These are phyloP conservation scores for Saturnispora sekii DNA, from an alignment of 805 yeast genomes.

Conservation along the genomic window DNA sequence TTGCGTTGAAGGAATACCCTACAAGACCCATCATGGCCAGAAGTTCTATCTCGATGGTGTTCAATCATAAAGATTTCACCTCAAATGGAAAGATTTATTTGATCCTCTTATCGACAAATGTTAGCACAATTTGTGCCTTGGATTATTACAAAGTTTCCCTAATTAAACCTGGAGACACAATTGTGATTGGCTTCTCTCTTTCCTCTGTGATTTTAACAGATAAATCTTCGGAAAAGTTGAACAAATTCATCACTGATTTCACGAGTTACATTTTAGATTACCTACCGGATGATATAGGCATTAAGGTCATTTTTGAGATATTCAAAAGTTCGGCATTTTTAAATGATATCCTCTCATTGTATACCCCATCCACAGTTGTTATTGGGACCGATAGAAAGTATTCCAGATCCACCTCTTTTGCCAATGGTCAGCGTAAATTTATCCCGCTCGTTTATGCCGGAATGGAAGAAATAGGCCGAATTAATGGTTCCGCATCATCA, in stretches of 20 bases:
- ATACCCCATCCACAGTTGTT: slow-evolving; percentile 48
- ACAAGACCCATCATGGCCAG: slow-evolving; percentile 25
- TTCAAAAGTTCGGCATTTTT: slow-evolving; percentile 40
- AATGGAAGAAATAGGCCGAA: slow-evolving; percentile 8
- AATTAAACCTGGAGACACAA: slow-evolving; percentile 51
- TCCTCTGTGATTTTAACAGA: slow-evolving; percentile 12
- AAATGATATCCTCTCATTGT: slow-evolving; percentile 44
- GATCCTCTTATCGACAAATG: slow-evolving; percentile 53
- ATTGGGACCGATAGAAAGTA: slow-evolving; percentile 27
- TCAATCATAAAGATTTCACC: slow-evolving; percentile 31
- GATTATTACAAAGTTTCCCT: slow-evolving; percentile 51
- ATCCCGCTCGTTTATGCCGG: slow-evolving; percentile 23
- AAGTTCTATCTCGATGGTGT: slow-evolving; percentile 32
- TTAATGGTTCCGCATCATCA: not conserved
- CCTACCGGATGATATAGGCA: slow-evolving; percentile 21
- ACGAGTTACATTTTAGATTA: slow-evolving; percentile 32
- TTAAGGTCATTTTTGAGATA: slow-evolving; percentile 48
- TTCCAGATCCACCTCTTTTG: slow-evolving; percentile 22
- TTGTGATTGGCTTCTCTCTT: slow-evolving; percentile 37
- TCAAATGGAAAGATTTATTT: slow-evolving; percentile 24
- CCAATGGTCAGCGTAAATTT: slow-evolving; percentile 17
- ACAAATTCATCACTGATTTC: slow-evolving; percentile 23
- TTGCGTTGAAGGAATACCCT: slow-evolving; percentile 24
- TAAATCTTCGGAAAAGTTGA: slow-evolving; percentile 14
- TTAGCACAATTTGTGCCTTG: slow-evolving; percentile 65